These are phyloP conservation scores for Themeda triandra DNA, from an alignment of 176 grass and related monocot genomes.

Conservation along the genomic window DNA sequence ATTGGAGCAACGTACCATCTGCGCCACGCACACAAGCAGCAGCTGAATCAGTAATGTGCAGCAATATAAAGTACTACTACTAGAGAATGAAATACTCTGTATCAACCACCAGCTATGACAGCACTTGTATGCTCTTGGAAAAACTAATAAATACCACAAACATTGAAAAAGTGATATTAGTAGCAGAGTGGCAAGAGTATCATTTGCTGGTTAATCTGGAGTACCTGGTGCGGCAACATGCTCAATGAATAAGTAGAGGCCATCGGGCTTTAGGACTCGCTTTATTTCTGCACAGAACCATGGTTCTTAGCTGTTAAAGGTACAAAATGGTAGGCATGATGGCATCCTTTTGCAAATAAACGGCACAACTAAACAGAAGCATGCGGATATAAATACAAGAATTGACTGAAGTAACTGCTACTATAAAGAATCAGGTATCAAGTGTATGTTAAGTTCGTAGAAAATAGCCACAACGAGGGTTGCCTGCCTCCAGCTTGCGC, in stretches of 20 bases:
- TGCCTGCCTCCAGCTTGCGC: too few species aligned
- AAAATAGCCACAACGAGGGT: neutral
- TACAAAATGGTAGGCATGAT: neutral
- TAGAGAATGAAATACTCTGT: neutral
- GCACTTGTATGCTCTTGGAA: neutral
- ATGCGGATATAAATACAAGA: neutral
- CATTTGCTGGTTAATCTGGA: neutral
- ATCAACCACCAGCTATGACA: neutral
- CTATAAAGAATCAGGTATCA: neutral
- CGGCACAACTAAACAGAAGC: neutral
- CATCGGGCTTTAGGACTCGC: conserved; percentile 76
- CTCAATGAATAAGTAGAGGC: conserved; percentile 80
- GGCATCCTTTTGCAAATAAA: neutral
- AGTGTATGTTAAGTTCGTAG: neutral
- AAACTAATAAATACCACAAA: neutral
- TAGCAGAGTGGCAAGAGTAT: neutral
- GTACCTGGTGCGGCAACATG: conserved; percentile 79
- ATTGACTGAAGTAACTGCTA: neutral
- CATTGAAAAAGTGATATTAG: neutral
- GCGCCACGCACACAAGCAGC: neutral
- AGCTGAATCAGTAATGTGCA: neutral
- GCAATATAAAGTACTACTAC: neutral
- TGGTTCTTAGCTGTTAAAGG: neutral
- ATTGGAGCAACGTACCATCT: conserved; percentile 74
- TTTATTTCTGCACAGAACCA: conserved; percentile 56